A percentile compares a stretch with the other conserved stretches of the same genome.
phyloP scores from a whole-genome alignment of 2,329 filamentous ascomycete genomes.

The Cercospora beticola region DNA sequence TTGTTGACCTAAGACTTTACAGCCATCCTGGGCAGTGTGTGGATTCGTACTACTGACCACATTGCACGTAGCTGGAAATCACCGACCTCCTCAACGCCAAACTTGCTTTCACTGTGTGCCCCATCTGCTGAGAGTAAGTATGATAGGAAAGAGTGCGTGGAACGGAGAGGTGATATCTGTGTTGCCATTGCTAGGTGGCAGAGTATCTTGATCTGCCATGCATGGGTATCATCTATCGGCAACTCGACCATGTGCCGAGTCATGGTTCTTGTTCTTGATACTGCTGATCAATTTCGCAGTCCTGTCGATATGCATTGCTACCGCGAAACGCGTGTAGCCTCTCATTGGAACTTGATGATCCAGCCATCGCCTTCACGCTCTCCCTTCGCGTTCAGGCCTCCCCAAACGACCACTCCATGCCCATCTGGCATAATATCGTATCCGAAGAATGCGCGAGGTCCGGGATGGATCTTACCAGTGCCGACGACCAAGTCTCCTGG shows the following conservation, averaged over 20 bases:
- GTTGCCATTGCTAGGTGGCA: not conserved
- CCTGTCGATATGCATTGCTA: slow-evolving; percentile 6
- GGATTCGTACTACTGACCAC: not conserved
- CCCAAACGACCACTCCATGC: slow-evolving; percentile 44
- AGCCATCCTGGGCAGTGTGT: not conserved
- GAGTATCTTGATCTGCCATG: not conserved
- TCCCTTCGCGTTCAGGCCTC: slow-evolving; percentile 46
- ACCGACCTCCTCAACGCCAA: not conserved
- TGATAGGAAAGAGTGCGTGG: not conserved
- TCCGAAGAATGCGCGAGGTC: slow-evolving; percentile 45
- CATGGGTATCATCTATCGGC: not conserved
- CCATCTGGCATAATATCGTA: slow-evolving; percentile 42
- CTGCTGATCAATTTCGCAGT: not conserved
- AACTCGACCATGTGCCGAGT: not conserved
- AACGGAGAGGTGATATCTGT: not conserved
- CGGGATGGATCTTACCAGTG: slow-evolving; percentile 47
- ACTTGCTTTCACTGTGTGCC: not conserved
- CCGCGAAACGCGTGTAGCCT: not conserved
- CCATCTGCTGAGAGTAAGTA: not conserved
- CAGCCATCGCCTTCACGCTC: slow-evolving; percentile 48
- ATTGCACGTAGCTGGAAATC: not conserved
- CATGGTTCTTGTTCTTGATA: not conserved
- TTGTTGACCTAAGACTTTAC: not conserved
- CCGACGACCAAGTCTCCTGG: slow-evolving; percentile 37
- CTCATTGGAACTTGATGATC: slow-evolving; percentile 37